phyloP scores from a whole-genome alignment of 768 basidiomycete genomes.

The Pholiota molesta region DNA sequence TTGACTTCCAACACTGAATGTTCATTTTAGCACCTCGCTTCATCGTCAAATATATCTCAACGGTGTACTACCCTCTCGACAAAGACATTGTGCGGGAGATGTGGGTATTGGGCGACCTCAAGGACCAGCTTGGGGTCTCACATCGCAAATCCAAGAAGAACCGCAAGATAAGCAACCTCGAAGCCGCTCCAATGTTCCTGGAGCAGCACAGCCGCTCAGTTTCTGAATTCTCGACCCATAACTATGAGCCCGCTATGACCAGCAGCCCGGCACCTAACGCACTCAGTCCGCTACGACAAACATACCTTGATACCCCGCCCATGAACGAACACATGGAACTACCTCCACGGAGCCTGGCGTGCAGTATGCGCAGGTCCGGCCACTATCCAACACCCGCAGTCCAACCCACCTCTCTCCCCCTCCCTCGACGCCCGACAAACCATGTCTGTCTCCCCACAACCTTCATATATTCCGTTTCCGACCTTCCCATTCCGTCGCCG shows the following conservation, averaged over 20 bases:
- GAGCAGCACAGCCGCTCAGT: constrained; percentile 64
- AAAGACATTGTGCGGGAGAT: constrained; percentile 91
- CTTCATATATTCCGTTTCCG: constrained; percentile 71
- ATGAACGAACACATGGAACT: constrained; percentile 35
- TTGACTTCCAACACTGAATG: constrained; percentile 1
- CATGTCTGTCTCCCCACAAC: constrained; percentile 38
- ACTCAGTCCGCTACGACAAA: constrained; percentile 38
- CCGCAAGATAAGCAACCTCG: constrained; percentile 41
- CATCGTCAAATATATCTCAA: constrained; percentile 69
- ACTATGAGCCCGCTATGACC: constrained; percentile 52
- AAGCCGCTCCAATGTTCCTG: constrained; percentile 74
- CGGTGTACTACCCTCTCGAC: constrained; percentile 80
- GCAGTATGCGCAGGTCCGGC: constrained; percentile 28
- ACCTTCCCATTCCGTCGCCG: constrained; percentile 66
- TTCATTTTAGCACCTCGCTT: constrained; percentile 71
- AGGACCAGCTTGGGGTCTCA: constrained; percentile 75
- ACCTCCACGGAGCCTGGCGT: constrained; percentile 27
- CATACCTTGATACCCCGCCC: constrained; percentile 50
- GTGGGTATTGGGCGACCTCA: constrained; percentile 84
- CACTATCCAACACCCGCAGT: constrained; percentile 12
- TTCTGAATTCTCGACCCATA: constrained; percentile 56
- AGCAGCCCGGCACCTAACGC: constrained; percentile 33
- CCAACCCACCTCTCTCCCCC: constrained; percentile 31
- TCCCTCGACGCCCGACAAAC: constrained; percentile 24
- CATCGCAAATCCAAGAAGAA: constrained; percentile 60